Evolutionary conservation across 148 eudicot species (phyloP), one percentile per base, ranked within the genome.

Genomic region (Euryodendron excelsum): DNA sequence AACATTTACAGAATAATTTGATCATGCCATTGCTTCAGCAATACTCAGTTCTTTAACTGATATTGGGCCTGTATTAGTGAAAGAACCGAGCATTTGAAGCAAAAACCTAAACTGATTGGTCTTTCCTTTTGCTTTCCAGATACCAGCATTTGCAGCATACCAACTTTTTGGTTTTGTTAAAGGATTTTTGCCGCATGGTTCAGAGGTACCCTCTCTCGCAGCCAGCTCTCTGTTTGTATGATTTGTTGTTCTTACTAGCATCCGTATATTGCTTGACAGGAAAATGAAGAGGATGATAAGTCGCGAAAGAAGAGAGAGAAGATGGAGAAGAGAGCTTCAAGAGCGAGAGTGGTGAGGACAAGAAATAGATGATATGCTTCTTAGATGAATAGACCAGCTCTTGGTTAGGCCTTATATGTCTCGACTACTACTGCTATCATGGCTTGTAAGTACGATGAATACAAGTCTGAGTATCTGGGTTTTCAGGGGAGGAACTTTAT

Each of bases 71-170:
- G 21, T 47, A 6, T 25, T 48, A 18, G 23, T 48, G 21, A 27
- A 47, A 70, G 1, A 21, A 20, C 52, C 15, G 3, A 7, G 15
- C 10, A 3, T 21, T 20, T 73, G 6, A n/a, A 55, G 23, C 39
- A 14, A 21, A 37, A 33, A 56, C 20, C 11, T 36, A 48, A 68
- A 71, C 58, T 56, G 48, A 23, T 5, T 41, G 39, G 9, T 79
- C 3, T 69, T 71, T 45, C 28, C 34, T 69, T 77, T 79, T 80
- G 68, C n/a, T 79, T 37, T 80, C 56, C 76, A 94, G 98, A 92
- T 94, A 81, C 98, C 98, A 5, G 96, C 84, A 69, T 94, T 88
- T 83, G 98, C 85, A 75, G 81, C 79, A n/a, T 92, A 91, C 65
- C 80, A 92, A 75, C 87, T 86, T 53, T 85, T 84, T 34, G 96